Conservation (phyloP, 2,329 filamentous ascomycete genomes). For the Truncatella angustata region DNA sequence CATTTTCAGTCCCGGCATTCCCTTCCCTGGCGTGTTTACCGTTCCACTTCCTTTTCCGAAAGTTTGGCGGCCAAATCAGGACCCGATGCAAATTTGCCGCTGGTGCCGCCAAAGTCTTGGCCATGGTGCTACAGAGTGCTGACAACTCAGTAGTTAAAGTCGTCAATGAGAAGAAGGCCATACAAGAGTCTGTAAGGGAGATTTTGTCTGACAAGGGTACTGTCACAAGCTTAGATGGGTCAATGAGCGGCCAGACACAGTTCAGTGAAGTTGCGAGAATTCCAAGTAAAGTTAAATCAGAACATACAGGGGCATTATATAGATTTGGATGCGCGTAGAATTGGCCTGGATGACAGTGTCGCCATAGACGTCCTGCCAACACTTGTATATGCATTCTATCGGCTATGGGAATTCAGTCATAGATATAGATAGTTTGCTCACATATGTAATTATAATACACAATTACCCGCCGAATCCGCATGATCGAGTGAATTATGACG, state of each 20-base stretch:
- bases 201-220: neutral
- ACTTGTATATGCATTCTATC: no score
- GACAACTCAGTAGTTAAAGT: constrained; percentile 31
- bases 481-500: no score
- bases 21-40: constrained; percentile 48
- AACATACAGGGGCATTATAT: neutral
- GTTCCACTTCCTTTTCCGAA: constrained; percentile 60
- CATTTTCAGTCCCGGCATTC: constrained; percentile 2
- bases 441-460: no score
- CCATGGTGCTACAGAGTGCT: constrained; percentile 48
- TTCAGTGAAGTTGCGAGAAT: neutral
- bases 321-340: neutral
- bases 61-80: constrained; percentile 52
- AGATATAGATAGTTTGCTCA: no score
- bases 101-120: constrained; percentile 43
- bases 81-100: constrained; percentile 54
- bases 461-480: no score
- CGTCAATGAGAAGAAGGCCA: neutral
- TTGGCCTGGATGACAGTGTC: neutral
- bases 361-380: no score
- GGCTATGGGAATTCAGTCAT: no score
- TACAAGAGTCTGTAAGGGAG: neutral
- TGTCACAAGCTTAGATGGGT: neutral
- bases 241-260: neutral
- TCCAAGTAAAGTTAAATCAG: no score